These are phyloP conservation scores for Trametes pubescens DNA, from an alignment of 1,284 basidiomycete species.

Conservation along the genomic window DNA sequence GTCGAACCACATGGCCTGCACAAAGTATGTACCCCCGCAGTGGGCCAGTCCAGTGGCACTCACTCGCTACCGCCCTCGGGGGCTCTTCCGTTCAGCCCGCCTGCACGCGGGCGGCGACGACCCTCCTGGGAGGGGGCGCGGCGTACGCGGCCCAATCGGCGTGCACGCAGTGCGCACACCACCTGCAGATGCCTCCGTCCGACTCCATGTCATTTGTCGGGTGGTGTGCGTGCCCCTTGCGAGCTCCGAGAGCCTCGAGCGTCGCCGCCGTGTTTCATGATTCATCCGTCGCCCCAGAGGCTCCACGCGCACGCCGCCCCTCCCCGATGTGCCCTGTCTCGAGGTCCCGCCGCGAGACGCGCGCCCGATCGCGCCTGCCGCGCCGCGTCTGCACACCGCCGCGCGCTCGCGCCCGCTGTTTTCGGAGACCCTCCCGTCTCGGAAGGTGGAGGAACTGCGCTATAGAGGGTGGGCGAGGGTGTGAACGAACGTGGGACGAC, in stretches of 20 bases:
- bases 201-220: background rate
- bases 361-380: background rate
- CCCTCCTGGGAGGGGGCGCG: background rate
- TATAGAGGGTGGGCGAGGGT: too few relatives aligned
- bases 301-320: background rate
- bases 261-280: background rate
- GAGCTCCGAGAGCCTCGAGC: background rate
- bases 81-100: slow-evolving; percentile 11
- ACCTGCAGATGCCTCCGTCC: too few relatives aligned
- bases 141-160: slow-evolving; percentile 1
- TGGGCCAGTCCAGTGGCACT: background rate
- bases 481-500: background rate
- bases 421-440: too few relatives aligned
- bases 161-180: background rate
- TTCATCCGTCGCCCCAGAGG: background rate
- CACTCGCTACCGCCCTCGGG: too few relatives aligned
- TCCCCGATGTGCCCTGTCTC: background rate
- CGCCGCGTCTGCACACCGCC: too few relatives aligned
- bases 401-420: too few relatives aligned
- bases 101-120: background rate
- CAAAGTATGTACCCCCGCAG: slow-evolving; percentile 19
- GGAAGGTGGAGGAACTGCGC: too few relatives aligned
- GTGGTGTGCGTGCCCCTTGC: too few relatives aligned
- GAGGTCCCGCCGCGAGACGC: background rate
- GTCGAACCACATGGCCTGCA: background rate